Conservation (phyloP, 148 eudicot genomes). For the Silene conica region DNA sequence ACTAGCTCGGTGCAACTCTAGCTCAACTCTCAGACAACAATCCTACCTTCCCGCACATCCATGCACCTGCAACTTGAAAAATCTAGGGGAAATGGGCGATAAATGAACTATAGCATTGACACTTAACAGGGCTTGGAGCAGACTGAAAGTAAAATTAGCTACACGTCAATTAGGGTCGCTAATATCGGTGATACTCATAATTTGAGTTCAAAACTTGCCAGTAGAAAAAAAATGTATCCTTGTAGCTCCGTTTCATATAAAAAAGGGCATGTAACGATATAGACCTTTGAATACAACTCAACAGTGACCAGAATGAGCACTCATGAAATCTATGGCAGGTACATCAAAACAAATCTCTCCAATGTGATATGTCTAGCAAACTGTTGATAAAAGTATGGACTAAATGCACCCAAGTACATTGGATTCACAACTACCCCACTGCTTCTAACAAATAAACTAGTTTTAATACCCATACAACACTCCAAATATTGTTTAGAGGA, state of each 20-base stretch:
- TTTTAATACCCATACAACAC: background rate
- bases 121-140: background rate
- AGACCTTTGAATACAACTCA: background rate
- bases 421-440: conserved; percentile 20
- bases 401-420: conserved; percentile 19
- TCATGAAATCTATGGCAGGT: background rate
- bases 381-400: conserved; percentile 4
- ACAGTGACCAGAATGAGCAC: background rate
- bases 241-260: too few relatives aligned
- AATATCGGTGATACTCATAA: too few relatives aligned
- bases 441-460: conserved; percentile 8
- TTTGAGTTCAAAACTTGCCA: too few relatives aligned
- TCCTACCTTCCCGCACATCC: background rate
- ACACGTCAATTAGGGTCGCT: too few relatives aligned
- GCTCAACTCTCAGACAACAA: background rate
- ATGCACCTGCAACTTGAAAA: too few relatives aligned
- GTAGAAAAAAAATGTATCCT: too few relatives aligned
- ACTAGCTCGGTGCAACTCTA: too few relatives aligned
- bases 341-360: conserved; percentile 7
- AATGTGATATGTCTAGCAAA: conserved; percentile 8
- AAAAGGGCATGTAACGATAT: background rate
- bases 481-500: background rate
- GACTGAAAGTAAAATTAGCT: background rate
- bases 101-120: background rate
- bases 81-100: background rate